Evolutionary conservation across 106 monocot species (phyloP), one percentile per base, ranked within the genome.

Genomic region (Allium sativum): DNA sequence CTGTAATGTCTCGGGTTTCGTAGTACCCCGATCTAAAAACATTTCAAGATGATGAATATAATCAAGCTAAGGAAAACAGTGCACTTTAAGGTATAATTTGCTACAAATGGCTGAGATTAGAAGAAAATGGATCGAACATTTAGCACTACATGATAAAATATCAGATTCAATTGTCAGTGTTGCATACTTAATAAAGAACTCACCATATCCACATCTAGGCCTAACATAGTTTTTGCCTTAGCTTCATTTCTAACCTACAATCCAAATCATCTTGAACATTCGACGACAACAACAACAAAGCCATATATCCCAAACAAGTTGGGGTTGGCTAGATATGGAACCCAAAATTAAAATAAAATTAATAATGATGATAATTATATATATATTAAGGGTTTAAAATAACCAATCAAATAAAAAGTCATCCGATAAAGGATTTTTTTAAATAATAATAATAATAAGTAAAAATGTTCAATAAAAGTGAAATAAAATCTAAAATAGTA

Each of bases 181-280:
- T 5, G 31, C 31, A 31, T 31, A 31, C 31, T 31, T 3, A 31
- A 47, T 62, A 62, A 17, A 62, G 7, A 64, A 48, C 82, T 83
- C 61, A 88, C 96, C 96, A 98, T 68, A 61, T 98, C 82, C 48
- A 88, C 53, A 58, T 98, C 80, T 65, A 82, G 61, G 16, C 96
- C 96, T 61, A 98, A 62, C 88, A 98, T 82, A 15, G 61, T 70
- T 80, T 74, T 82, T 67, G 90, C 96, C 80, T 91, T 98, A 61
- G 88, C 87, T 65, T 85, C 70, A 69, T 96, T 96, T 64, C 96
- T 84, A 51, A 82, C 96, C 96, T 96, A 66, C 67, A 64, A 22
- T 64, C 21, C 16, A 63, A 16, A 58, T 44, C 12, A 52, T 52
- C 12, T 31, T 21, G 69, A 12, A 60, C 40, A 12, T 18, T 58